Evolutionary conservation across 768 basidiomycete genomes (phyloP).

Genomic region (Scleroderma bovista): DNA sequence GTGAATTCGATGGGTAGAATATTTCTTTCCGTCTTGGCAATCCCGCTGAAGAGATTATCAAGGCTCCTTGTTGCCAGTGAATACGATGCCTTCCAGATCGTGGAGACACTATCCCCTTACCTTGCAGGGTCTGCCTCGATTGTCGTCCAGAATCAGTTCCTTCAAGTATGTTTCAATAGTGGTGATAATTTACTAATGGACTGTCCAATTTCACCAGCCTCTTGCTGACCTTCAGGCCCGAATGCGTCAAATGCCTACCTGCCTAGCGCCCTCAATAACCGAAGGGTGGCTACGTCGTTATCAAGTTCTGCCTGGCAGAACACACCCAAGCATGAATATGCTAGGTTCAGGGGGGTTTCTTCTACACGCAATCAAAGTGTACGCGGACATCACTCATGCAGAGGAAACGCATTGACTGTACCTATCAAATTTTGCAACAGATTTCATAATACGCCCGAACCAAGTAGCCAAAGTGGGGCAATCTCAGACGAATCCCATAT

Average conservation of each 20-base stretch:
- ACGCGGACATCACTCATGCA: constrained; percentile 14
- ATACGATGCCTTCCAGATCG: constrained; percentile 79
- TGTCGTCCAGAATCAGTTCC: constrained; percentile 79
- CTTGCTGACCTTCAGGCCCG: constrained; percentile 73
- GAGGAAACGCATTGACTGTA: not conserved
- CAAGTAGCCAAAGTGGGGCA: constrained; percentile 6
- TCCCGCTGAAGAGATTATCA: not conserved
- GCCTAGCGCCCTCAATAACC: constrained; percentile 72
- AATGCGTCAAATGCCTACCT: constrained; percentile 60
- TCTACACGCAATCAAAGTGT: constrained; percentile 85
- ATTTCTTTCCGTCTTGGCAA: constrained; percentile 1
- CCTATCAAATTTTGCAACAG: constrained; percentile 29
- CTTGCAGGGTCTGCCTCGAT: constrained; percentile 82
- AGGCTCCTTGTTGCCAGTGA: constrained; percentile 79
- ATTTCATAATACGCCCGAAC: constrained; percentile 57
- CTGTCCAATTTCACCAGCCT: constrained; percentile 38
- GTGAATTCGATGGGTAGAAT: constrained; percentile 80
- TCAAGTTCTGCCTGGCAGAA: constrained; percentile 94
- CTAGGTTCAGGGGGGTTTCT: constrained; percentile 88
- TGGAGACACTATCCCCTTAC: constrained; percentile 69
- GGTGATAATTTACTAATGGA: not conserved
- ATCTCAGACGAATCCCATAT: constrained; percentile 5
- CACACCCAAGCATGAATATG: constrained; percentile 91
- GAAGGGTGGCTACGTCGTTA: constrained; percentile 88
- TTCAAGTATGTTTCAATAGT: constrained; percentile 47